These are phyloP conservation scores for Pluteus cervinus DNA, from an alignment of 768 basidiomycete species.

Conservation along the genomic window DNA sequence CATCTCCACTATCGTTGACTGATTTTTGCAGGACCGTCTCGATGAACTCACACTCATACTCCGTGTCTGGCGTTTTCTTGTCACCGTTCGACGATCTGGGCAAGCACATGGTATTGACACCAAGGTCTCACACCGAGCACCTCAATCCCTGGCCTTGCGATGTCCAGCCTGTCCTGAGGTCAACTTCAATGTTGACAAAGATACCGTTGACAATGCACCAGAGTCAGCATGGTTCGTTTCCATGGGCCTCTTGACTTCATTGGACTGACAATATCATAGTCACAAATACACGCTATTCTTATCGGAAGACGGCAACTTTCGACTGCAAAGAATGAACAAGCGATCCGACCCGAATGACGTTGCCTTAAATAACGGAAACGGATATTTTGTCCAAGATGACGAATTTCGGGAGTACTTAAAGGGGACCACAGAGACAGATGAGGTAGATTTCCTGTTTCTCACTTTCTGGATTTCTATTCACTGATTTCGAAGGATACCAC, in stretches of 20 bases:
- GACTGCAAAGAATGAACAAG: too few relatives aligned
- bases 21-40: slow-evolving; percentile 17
- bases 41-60: slow-evolving; percentile 13
- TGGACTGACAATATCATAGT: slow-evolving; percentile 7
- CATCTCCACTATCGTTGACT: too few relatives aligned
- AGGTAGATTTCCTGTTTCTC: too few relatives aligned
- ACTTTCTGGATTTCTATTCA: too few relatives aligned
- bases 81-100: slow-evolving; percentile 12
- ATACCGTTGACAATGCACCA: slow-evolving; percentile 9
- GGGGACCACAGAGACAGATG: too few relatives aligned
- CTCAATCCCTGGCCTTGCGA: slow-evolving; percentile 10
- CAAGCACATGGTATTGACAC: slow-evolving; percentile 15
- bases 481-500: too few relatives aligned
- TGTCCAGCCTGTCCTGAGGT: slow-evolving; percentile 22
- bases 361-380: too few relatives aligned
- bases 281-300: slow-evolving; percentile 21
- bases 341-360: too few relatives aligned
- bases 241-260: background rate
- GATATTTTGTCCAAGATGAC: too few relatives aligned
- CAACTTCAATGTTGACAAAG: slow-evolving; percentile 19
- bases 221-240: slow-evolving; percentile 11
- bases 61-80: slow-evolving; percentile 18
- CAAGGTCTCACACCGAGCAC: slow-evolving; percentile 7
- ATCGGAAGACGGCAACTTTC: slow-evolving; percentile 21
- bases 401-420: too few relatives aligned